Percentiles rank a stretch among this genome's conserved stretches.
These are phyloP conservation scores for Pterothamnion heteromorphum DNA, from an alignment of 31 red algal genomes.

Conservation along the genomic window DNA sequence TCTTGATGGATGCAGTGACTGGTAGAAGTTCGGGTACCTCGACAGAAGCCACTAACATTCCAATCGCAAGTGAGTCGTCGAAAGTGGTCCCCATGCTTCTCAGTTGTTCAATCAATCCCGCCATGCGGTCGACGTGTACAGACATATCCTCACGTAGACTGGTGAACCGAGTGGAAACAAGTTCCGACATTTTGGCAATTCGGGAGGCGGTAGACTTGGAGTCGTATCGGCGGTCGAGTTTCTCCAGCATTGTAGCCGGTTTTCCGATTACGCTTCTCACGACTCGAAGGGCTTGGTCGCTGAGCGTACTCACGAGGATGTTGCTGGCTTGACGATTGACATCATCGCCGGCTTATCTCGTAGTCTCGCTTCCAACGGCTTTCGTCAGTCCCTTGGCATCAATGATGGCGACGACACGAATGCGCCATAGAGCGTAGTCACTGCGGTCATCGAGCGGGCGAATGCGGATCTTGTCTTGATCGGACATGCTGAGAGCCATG, in stretches of 20 bases:
- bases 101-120: background rate
- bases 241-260: background rate
- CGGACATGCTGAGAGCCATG: too few relatives aligned
- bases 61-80: background rate
- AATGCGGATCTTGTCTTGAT: too few relatives aligned
- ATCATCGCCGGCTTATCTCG: background rate
- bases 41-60: background rate
- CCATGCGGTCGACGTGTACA: background rate
- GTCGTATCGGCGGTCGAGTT: background rate
- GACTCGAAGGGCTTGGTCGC: background rate
- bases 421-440: conserved; percentile 40
- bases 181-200: conserved; percentile 36
- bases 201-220: conserved; percentile 1
- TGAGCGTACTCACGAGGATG: background rate
- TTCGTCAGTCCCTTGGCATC: conserved; percentile 3
- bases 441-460: conserved; percentile 34
- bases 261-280: conserved; percentile 12
- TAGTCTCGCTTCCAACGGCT: background rate
- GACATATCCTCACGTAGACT: background rate
- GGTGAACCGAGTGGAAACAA: background rate
- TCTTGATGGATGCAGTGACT: conserved; percentile 14
- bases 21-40: background rate
- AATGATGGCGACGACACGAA: conserved; percentile 35
- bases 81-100: conserved; percentile 14
- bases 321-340: background rate